Percentiles rank a stretch among this genome's conserved stretches.
These are phyloP conservation scores for Tuber umbilicatum DNA, from an alignment of 495 filamentous ascomycete genomes.

Conservation along the genomic window DNA sequence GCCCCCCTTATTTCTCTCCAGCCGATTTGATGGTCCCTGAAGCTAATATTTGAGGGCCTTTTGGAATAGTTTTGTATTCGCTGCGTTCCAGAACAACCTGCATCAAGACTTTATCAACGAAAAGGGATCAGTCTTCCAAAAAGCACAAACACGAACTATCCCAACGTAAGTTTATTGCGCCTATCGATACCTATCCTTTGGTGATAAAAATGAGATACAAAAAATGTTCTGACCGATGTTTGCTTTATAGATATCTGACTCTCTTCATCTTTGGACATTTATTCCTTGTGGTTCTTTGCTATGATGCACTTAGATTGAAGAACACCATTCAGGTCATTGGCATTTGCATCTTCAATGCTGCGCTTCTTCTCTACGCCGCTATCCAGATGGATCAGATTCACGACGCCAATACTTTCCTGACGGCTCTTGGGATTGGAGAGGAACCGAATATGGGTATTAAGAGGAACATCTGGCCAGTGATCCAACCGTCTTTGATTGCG, in stretches of 20 bases:
- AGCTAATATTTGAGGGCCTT: constrained; percentile 23
- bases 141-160: constrained; percentile 42
- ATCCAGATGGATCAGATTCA: constrained; percentile 86
- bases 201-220: background rate
- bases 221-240: constrained; percentile 50
- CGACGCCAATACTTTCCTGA: constrained; percentile 56
- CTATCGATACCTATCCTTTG: background rate
- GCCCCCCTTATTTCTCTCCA: background rate
- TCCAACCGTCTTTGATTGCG: constrained; percentile 71
- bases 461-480: constrained; percentile 56
- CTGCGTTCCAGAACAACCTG: constrained; percentile 56
- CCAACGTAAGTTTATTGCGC: constrained; percentile 40
- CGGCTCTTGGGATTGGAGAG: constrained; percentile 30
- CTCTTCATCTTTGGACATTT: constrained; percentile 97
- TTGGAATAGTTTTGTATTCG: constrained; percentile 62
- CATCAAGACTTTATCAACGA: constrained; percentile 12
- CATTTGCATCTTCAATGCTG: constrained; percentile 82
- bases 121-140: constrained; percentile 33
- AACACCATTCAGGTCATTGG: constrained; percentile 99
- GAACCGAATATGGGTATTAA: constrained; percentile 38
- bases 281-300: constrained; percentile 81
- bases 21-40: constrained; percentile 2
- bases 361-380: constrained; percentile 81
- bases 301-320: constrained; percentile 86
- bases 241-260: constrained; percentile 78